Base-by-base conservation (phyloP, 2,329 filamentous ascomycete genomes). In the Pseudomassariella vexata region DNA sequence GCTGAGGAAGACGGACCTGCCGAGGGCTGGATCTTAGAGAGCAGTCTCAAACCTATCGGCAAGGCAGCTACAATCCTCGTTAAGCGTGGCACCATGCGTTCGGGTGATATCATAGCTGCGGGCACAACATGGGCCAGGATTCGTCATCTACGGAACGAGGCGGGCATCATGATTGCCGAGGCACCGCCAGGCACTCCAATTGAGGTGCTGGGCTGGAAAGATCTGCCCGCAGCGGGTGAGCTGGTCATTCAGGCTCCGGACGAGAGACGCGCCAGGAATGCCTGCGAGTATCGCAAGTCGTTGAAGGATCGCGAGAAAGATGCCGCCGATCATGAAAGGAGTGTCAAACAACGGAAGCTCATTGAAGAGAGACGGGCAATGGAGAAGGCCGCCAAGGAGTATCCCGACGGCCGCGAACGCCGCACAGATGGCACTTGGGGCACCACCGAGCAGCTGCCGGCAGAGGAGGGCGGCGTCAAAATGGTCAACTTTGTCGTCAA, bases 21-120 rank as follows among this genome's bases (percentile, higher is more conserved):
- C 6, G 92, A 98, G 62, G 92, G 92, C 11, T 95, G 89, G 86
- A 73, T 98, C 12, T 73, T 98, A 5, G 92, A 98, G 63, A 87
- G 86, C 24, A 86, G 85, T 34, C 84, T 94, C 11, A 95, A 94
- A 62, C 74, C 77, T 12, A 75, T 80, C 23, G 92, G 92, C 23
- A 85, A 85, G 45, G 82, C 85, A 8, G 92, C 92, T 5, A 95
- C 92, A 0, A 75, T 95, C 1, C 78, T 98, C 5, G 80, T 98
- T 32, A 84, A 87, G 45, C 79, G 86, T 36, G 92, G 92, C 29
- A 96, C 89, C 0, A 68, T 98, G 24, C 77, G 79, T 6, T 69
- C 73, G 1, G 92, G 92, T 12, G 83, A 94, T 55, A 70, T 85
- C 35, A 76, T 98, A 32, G 87, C 94, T 8, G 92, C 92, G 2